A percentile compares a stretch with the other conserved stretches of the same genome.
Evolutionary conservation across 1,284 basidiomycete species (phyloP).

Genomic region (Fomitopsis schrenkii): DNA sequence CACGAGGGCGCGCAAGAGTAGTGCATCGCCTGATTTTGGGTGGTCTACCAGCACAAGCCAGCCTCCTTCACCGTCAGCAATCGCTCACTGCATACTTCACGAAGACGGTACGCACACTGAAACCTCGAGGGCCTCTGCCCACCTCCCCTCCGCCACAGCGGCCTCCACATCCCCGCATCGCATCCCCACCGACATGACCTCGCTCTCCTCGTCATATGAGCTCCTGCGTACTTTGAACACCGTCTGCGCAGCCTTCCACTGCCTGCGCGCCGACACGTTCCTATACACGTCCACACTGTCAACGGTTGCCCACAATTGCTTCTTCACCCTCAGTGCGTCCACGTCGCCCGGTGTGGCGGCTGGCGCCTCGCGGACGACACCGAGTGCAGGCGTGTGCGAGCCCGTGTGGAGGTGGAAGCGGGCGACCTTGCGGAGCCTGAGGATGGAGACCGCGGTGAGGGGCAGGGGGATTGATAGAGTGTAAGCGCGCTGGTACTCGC

Average conservation of each 20-base stretch:
- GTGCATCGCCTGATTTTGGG: conserved; percentile 5
- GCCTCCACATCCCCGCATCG: conserved; percentile 17
- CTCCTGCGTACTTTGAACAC: conserved; percentile 12
- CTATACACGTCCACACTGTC: conserved; percentile 10
- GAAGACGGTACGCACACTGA: conserved; percentile 10
- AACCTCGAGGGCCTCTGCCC: conserved; percentile 8
- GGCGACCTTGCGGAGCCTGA: conserved; percentile 4
- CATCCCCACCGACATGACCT: conserved; percentile 8
- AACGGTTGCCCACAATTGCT: conserved; percentile 8
- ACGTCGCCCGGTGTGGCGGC: conserved; percentile 4
- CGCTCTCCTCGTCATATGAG: conserved; percentile 8
- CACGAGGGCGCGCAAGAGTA: conserved; percentile 7
- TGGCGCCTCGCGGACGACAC: conserved; percentile 11
- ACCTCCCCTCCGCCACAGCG: conserved; percentile 10
- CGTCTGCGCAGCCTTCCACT: conserved; percentile 15
- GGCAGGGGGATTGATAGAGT: not conserved
- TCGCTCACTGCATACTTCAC: no score
- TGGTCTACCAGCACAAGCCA: conserved; percentile 2
- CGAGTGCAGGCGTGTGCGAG: conserved; percentile 7
- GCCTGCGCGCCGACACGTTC: conserved; percentile 10
- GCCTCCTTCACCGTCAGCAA: not conserved
- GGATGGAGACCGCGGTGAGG: not conserved
- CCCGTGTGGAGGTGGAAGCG: conserved; percentile 13
- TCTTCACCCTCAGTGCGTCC: conserved; percentile 5
- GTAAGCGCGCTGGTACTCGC: conserved; percentile 12